Percentiles rank a stretch among this genome's conserved stretches.
phyloP scores from a whole-genome alignment of 1,284 basidiomycete genomes.

The Irpex lacteus region DNA sequence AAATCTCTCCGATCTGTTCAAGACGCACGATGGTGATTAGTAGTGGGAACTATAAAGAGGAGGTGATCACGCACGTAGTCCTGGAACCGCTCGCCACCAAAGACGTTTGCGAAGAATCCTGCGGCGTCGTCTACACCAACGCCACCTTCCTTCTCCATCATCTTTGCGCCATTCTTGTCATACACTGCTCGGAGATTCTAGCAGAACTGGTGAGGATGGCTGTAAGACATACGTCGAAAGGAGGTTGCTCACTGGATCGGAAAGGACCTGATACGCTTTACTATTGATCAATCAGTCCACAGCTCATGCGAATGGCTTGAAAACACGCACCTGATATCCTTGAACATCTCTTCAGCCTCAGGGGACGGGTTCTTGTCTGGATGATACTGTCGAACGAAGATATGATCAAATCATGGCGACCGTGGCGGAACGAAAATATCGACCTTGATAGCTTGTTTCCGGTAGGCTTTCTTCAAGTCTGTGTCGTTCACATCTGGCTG shows the following conservation, averaged over 20 bases:
- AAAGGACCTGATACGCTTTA: slow-evolving; percentile 89
- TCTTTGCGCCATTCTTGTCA: slow-evolving; percentile 92
- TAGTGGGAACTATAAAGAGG: background rate
- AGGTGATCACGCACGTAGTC: slow-evolving; percentile 68
- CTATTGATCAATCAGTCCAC: slow-evolving; percentile 36
- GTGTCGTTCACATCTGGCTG: slow-evolving; percentile 57
- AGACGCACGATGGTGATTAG: background rate
- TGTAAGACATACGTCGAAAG: background rate
- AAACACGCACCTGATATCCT: slow-evolving; percentile 77
- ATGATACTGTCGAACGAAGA: slow-evolving; percentile 60
- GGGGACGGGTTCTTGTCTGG: slow-evolving; percentile 90
- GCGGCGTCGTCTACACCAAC: slow-evolving; percentile 81
- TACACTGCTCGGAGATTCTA: slow-evolving; percentile 89
- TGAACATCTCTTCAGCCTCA: slow-evolving; percentile 91
- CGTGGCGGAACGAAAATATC: slow-evolving; percentile 6
- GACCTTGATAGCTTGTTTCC: slow-evolving; percentile 94
- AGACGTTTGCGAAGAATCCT: slow-evolving; percentile 90
- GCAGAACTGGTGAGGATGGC: slow-evolving; percentile 7
- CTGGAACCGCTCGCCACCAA: slow-evolving; percentile 84
- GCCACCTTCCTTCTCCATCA: slow-evolving; percentile 76
- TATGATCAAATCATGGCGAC: background rate
- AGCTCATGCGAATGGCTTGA: background rate
- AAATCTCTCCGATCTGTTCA: slow-evolving; percentile 85
- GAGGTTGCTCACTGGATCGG: slow-evolving; percentile 62
- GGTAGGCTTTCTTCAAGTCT: slow-evolving; percentile 92